Evolutionary conservation across 108 stramenopile genomes (phyloP).

Genomic region (Phaeodactylum tricornutum): DNA sequence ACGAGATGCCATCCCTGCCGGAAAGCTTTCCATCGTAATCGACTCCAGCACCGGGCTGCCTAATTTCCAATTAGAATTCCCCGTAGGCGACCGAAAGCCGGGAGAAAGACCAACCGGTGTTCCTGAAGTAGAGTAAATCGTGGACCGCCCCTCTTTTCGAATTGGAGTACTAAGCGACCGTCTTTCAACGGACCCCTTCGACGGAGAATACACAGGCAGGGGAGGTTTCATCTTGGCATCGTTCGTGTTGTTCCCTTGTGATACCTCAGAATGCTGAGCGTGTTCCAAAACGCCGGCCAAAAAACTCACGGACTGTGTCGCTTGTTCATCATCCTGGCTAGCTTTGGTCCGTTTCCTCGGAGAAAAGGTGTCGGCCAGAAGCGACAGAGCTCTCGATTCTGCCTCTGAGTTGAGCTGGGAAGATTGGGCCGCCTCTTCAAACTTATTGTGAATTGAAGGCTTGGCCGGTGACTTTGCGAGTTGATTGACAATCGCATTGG

Average conservation of each 20-base stretch:
- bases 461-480: not conserved
- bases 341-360: not conserved
- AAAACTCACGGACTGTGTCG: not conserved
- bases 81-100: slow-evolving; percentile 14
- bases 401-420: too few species aligned
- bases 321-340: not conserved
- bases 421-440: too few species aligned
- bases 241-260: not conserved
- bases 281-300: not conserved
- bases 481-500: not conserved
- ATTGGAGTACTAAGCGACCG: not conserved
- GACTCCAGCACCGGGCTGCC: not conserved
- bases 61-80: not conserved
- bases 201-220: not conserved
- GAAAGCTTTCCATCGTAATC: not conserved
- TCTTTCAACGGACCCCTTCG: not conserved
- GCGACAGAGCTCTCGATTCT: too few species aligned
- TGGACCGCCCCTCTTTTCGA: not conserved
- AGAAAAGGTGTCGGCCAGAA: too few species aligned
- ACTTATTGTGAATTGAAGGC: not conserved
- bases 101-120: slow-evolving; percentile 30
- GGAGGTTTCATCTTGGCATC: not conserved
- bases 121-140: slow-evolving; percentile 16
- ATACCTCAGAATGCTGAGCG: not conserved
- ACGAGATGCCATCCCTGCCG: slow-evolving; percentile 14